A percentile compares a stretch with the other conserved stretches of the same genome.
Conservation (phyloP, 805 yeast species). For the Henningerozyma blattae region DNA sequence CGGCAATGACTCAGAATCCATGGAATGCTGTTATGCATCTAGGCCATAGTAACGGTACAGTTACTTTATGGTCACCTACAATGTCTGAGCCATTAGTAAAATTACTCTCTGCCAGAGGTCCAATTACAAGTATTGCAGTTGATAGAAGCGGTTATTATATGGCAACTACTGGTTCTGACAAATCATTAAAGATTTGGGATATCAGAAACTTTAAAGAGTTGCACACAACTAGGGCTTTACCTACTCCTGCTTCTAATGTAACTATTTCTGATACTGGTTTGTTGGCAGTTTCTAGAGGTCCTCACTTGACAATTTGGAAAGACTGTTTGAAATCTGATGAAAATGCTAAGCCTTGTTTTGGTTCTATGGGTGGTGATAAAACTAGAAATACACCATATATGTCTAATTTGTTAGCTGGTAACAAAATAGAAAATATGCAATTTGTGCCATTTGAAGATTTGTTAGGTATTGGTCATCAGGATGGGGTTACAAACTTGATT, state of each 20-base stretch:
- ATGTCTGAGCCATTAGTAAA: slow-evolving; percentile 78
- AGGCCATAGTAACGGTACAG: slow-evolving; percentile 89
- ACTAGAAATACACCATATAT: slow-evolving; percentile 64
- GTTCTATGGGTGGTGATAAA: slow-evolving; percentile 23
- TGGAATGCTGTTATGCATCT: slow-evolving; percentile 92
- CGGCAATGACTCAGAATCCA: slow-evolving; percentile 80
- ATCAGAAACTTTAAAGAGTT: slow-evolving; percentile 69
- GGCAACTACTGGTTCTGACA: slow-evolving; percentile 88
- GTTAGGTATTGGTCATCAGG: slow-evolving; percentile 75
- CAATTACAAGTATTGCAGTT: slow-evolving; percentile 71
- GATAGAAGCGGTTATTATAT: slow-evolving; percentile 89
- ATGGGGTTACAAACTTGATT: slow-evolving; percentile 72
- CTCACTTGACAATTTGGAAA: slow-evolving; percentile 91
- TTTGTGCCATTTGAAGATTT: slow-evolving; percentile 95
- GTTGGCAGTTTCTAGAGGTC: slow-evolving; percentile 87
- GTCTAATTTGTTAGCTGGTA: slow-evolving; percentile 78
- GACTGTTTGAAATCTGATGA: slow-evolving; percentile 44
- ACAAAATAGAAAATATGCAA: slow-evolving; percentile 50
- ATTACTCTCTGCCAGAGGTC: slow-evolving; percentile 72
- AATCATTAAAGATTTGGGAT: slow-evolving; percentile 84
- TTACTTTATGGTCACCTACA: slow-evolving; percentile 87
- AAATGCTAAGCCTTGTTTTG: slow-evolving; percentile 39
- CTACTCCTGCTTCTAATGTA: slow-evolving; percentile 75
- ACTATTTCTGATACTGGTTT: slow-evolving; percentile 82
- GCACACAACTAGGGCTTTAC: slow-evolving; percentile 47